Base-by-base conservation (phyloP, 306 rosid species). In the Rubus idaeus region DNA sequence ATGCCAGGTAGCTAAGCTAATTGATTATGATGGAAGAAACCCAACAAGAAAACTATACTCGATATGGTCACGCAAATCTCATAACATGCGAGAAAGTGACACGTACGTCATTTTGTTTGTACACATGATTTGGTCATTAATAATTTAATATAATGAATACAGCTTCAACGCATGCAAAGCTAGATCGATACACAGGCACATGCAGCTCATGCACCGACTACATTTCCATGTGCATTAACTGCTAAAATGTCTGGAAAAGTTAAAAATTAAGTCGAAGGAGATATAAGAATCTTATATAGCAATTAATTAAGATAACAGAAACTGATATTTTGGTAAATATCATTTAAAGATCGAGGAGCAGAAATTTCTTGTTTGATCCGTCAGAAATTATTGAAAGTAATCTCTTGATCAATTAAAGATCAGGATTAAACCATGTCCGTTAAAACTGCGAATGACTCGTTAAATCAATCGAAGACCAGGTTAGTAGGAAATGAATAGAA, bases 181-280 rank as follows among this genome's bases (percentile, higher is more conserved):
- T 16, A 26, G 35, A 37, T 45, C n/a, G n/a, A n/a, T n/a, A n/a
- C n/a, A n/a, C n/a, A n/a, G n/a, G 53, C 67, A 65, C 81, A n/a
- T n/a, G n/a, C n/a, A 66, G 56, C 70, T 50, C 71, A 68, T 23
- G 64, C 57, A 77, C 23, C 56, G 57, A 52, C 16, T 41, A 53
- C 40, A 18, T 45, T 67, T 50, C 64, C 84, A 80, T 74, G 82
- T 84, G 83, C 61, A 37, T 30, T 30, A 30, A 30, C 35, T 30
- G 35, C 1, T 30, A 30, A 30, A 30, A 30, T 30, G 35, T 30
- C 35, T 30, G 35, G 35, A 30, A 30, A 30, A 30, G 35, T 30
- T 30, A 30, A 30, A 30, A 30, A 30, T 30, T 30, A 0, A 30
- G 35, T 30, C 35, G 37, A 57, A 77, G 68, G 66, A 61, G 60